Base-by-base conservation (phyloP, 768 basidiomycete species). In the Collybiopsis luxurians region DNA sequence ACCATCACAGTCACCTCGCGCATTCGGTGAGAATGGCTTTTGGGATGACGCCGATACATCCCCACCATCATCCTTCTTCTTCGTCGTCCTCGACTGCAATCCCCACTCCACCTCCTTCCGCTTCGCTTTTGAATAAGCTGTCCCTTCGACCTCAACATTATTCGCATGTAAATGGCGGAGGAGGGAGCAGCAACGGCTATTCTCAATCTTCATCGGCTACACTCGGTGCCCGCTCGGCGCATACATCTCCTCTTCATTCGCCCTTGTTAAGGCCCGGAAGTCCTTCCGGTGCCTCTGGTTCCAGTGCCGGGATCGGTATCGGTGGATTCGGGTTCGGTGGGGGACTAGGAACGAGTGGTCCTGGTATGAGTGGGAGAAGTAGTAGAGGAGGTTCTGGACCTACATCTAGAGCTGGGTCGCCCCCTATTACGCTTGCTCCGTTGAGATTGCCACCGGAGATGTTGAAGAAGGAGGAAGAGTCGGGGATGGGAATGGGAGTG, bases 21-120 rank as follows among this genome's bases (percentile, higher is more conserved):
- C 89, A 92, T 65, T 90, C 88, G 0, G 88, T 96, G 23, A 85
- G 90, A 38, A 78, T 87, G 30, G 94, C 93, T 47, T 97, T 97
- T 61, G 92, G 90, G 3, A 95, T 95, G 90, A 94, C 93, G 5
- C 92, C 91, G 0, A 92, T 93, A 38, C 80, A 80, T 58, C 66
- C 60, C 38, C 47, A 31, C 6, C 55, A 54, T 51, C 49, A n/a
- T 44, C 9, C 42, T n/a, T 24, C 17, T 5, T 44, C 42, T 44
- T 7, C 17, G 17, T 6, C 17, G 42, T 7, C 42, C 5, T 9
- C 23, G 5, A 9, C 17, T 44, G 9, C 42, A 19, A 7, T 9
- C 12, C 10, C n/a, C 34, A 9, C 28, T 34, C 50, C 50, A 36
- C 31, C 28, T 13, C 13, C 50, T 4, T 52, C 50, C 31, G 15